phyloP scores from a whole-genome alignment of 352 stramenopile genomes.

The Globisporangium emineosum region DNA sequence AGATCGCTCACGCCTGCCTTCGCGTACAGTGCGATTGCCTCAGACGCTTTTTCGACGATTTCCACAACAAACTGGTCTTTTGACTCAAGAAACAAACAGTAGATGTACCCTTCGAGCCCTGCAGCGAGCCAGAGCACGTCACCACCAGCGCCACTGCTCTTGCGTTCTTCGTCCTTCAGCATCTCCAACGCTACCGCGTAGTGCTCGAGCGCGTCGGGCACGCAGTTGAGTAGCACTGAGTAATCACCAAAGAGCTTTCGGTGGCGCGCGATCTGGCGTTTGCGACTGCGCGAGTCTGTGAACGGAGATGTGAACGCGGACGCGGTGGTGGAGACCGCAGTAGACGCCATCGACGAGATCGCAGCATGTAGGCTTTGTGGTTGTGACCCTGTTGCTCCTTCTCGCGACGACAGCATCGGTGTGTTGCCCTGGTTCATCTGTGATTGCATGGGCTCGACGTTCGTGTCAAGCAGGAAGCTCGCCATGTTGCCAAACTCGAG shows the following conservation, averaged over 20 bases:
- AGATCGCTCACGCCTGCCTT: slow-evolving; percentile 60
- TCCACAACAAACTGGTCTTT: slow-evolving; percentile 64
- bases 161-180: slow-evolving; percentile 72
- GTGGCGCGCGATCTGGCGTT: slow-evolving; percentile 54
- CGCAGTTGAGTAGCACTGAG: slow-evolving; percentile 57
- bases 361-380: slow-evolving; percentile 15
- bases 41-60: slow-evolving; percentile 75
- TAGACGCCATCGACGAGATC: slow-evolving; percentile 18
- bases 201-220: slow-evolving; percentile 66
- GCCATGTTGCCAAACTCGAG: slow-evolving; percentile 34
- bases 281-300: slow-evolving; percentile 46
- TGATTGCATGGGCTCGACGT: slow-evolving; percentile 50
- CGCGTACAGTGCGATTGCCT: slow-evolving; percentile 66
- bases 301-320: slow-evolving; percentile 31
- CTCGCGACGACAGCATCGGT: slow-evolving; percentile 22
- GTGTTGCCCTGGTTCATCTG: slow-evolving; percentile 25
- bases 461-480: slow-evolving; percentile 68
- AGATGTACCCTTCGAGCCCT: slow-evolving; percentile 71
- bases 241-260: slow-evolving; percentile 84
- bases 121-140: slow-evolving; percentile 81
- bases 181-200: slow-evolving; percentile 71
- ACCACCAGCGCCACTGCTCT: slow-evolving; percentile 37
- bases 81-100: slow-evolving; percentile 48
- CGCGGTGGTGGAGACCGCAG: slow-evolving; percentile 29
- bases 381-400: neutral